Evolutionary conservation across 176 grass and related monocot genomes (phyloP).

Genomic region (Aechmea fasciata): DNA sequence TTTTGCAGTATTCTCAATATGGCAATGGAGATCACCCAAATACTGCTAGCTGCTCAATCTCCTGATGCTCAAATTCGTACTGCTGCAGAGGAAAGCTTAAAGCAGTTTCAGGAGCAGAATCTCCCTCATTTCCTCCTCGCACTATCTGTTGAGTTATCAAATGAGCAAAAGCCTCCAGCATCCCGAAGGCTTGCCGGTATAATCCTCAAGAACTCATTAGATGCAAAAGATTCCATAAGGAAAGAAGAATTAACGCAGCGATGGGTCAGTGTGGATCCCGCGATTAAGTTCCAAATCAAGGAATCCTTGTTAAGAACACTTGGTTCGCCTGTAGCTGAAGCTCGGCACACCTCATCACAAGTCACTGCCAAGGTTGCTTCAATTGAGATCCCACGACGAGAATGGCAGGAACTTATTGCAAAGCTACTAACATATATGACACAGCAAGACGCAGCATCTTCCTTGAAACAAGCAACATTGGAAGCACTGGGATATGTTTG

Average conservation of each 20-base stretch:
- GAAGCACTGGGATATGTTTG: slow-evolving; percentile 90
- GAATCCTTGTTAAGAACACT: slow-evolving; percentile 73
- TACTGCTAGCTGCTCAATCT: slow-evolving; percentile 67
- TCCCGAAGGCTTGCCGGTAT: slow-evolving; percentile 77
- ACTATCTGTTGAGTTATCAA: slow-evolving; percentile 60
- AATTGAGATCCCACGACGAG: slow-evolving; percentile 74
- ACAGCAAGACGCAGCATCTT: slow-evolving; percentile 27
- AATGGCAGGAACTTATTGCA: slow-evolving; percentile 85
- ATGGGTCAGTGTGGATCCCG: slow-evolving; percentile 60
- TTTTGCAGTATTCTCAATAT: slow-evolving; percentile 14
- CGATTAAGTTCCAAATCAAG: slow-evolving; percentile 68
- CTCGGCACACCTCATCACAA: slow-evolving; percentile 82
- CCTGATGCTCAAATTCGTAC: slow-evolving; percentile 55
- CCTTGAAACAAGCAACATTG: slow-evolving; percentile 77
- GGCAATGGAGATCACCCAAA: slow-evolving; percentile 67
- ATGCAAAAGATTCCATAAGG: slow-evolving; percentile 50
- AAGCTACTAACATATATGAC: slow-evolving; percentile 68
- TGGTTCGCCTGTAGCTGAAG: slow-evolving; percentile 58
- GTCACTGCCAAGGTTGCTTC: slow-evolving; percentile 92
- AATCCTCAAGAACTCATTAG: slow-evolving; percentile 82
- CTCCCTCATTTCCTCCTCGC: slow-evolving; percentile 74
- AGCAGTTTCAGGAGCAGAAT: slow-evolving; percentile 90
- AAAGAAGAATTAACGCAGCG: slow-evolving; percentile 52
- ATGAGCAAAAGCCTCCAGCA: slow-evolving; percentile 56
- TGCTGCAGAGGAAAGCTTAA: slow-evolving; percentile 51